Base-by-base conservation (phyloP, 2,329 filamentous ascomycete species). In the Cladorrhinum sp. region DNA sequence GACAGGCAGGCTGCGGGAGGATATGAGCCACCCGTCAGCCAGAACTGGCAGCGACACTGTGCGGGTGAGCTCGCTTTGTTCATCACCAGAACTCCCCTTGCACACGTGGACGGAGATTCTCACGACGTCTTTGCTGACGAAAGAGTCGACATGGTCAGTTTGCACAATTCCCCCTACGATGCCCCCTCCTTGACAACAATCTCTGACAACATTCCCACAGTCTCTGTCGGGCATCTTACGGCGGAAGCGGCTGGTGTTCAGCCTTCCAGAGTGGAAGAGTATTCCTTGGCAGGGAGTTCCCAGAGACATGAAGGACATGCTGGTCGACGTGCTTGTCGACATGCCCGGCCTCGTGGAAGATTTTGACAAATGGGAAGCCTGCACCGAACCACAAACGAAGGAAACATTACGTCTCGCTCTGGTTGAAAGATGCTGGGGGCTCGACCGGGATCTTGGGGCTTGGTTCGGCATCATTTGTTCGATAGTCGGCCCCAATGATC, bases 311-410 rank as follows among this genome's bases (percentile, higher is more conserved):
- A 70, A 69, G 22, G 73, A 75, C 50, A 64, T 69, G 22, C 55
- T 75, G 10, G 62, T 69, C 7, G 73, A 74, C 38, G 62, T 74
- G 3, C 59, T 75, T 8, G 68, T 69, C 6, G 71, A 74, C 10
- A 62, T 71, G 0, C 69, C 69, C 1, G 66, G 62, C 7, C 60
- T 72, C 5, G 61, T 73, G 1, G 66, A 71, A 52, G 64, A 68
- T 27, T 50, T 70, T 1, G 72, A 75, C 49, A 25, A 58, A 1
- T 64, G 74, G 55, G 58, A 62, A 4, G 52, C 49, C 10, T 69
- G 64, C 25, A 36, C 58, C 23, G 59, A 66, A 2, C 5, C 49
- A 2, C n/a, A 6, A 22, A n/a, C 13, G 22, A 56, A 50, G 38
- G 48, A 29, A 27, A n/a, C 1, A 8, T 45, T 65, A 5, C 61